These are phyloP conservation scores for Schizochytrium sp. DNA, from an alignment of 108 stramenopile species.

Conservation along the genomic window DNA sequence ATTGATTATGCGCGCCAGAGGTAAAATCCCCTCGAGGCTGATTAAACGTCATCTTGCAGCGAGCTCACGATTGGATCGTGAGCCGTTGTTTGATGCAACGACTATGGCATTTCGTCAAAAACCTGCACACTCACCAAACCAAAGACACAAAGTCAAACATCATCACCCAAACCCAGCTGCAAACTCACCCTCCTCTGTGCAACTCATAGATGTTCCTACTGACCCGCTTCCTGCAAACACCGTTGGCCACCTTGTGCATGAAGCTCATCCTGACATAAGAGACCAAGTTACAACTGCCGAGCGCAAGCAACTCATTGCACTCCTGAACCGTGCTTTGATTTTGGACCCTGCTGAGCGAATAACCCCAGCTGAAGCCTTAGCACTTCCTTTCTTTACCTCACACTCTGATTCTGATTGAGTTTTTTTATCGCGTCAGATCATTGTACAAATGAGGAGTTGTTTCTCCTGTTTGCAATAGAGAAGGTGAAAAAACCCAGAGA, in stretches of 20 bases:
- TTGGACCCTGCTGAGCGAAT: constrained; percentile 42
- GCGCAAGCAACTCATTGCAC: background rate
- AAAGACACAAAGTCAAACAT: too few relatives aligned
- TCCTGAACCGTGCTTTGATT: background rate
- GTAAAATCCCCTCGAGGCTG: constrained; percentile 86
- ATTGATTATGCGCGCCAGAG: constrained; percentile 91
- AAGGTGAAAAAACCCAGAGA: too few relatives aligned
- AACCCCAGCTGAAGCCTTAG: constrained; percentile 3
- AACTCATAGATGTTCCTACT: background rate
- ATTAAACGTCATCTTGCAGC: constrained; percentile 78
- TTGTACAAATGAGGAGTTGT: too few relatives aligned
- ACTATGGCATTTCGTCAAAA: constrained; percentile 5
- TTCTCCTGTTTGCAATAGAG: too few relatives aligned
- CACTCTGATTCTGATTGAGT: too few relatives aligned
- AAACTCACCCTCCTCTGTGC: background rate
- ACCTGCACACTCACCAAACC: background rate
- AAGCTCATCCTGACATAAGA: constrained; percentile 3
- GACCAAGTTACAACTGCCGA: background rate
- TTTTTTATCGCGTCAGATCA: too few relatives aligned
- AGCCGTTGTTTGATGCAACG: background rate
- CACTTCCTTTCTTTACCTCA: constrained; percentile 6
- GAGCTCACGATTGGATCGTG: background rate
- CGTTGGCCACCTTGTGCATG: background rate
- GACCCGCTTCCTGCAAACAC: background rate
- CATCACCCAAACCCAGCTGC: background rate